Conservation (phyloP, 306 rosid species). For the Begonia loranthoides region DNA sequence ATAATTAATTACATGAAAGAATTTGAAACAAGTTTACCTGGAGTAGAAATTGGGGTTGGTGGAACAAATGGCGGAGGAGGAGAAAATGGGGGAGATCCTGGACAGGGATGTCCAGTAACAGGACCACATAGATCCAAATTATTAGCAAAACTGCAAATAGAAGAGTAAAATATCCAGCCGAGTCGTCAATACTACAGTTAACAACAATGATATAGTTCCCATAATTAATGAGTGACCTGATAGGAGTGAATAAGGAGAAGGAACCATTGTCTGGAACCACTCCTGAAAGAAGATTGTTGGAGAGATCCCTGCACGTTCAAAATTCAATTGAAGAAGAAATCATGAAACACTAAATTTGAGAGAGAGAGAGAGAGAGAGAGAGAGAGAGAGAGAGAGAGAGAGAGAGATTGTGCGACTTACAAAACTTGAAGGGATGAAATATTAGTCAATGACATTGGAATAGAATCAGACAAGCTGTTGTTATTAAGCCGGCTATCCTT, state of each 20-base stretch:
- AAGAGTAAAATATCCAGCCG: slow-evolving; percentile 4
- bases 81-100: slow-evolving; percentile 80
- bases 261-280: slow-evolving; percentile 58
- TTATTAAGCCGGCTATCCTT: slow-evolving; percentile 93
- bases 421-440: slow-evolving; percentile 58
- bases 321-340: slow-evolving; percentile 9
- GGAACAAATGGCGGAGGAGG: slow-evolving; percentile 12
- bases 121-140: slow-evolving; percentile 91
- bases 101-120: slow-evolving; percentile 97
- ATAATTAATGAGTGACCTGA: slow-evolving; percentile 43
- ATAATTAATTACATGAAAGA: slow-evolving; percentile 1
- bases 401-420: slow-evolving; percentile 39
- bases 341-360: background rate
- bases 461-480: slow-evolving; percentile 52
- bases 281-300: slow-evolving; percentile 53
- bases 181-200: background rate
- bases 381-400: no score
- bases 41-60: slow-evolving; percentile 26
- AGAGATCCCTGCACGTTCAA: slow-evolving; percentile 60
- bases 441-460: slow-evolving; percentile 42
- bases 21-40: slow-evolving; percentile 44
- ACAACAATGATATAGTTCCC: background rate
- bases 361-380: slow-evolving; percentile 10
- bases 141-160: slow-evolving; percentile 45
- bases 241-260: slow-evolving; percentile 70